Percentiles rank a stretch among this genome's conserved stretches.
phyloP scores from a whole-genome alignment of 2,329 filamentous ascomycete genomes.

The Davidsoniella eucalypti region DNA sequence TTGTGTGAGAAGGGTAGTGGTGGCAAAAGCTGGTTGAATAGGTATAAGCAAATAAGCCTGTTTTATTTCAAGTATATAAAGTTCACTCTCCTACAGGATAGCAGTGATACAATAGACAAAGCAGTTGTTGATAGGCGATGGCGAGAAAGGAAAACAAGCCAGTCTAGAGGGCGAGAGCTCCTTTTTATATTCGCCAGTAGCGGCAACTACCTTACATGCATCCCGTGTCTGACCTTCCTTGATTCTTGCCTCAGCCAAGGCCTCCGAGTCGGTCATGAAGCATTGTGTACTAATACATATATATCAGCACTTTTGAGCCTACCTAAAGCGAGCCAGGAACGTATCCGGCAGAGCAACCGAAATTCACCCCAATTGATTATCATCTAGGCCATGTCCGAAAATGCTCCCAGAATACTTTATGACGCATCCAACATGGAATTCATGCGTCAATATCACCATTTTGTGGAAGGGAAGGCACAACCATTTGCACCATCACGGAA shows the following conservation, averaged over 20 bases:
- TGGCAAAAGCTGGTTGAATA: background rate
- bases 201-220: no score
- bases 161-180: background rate
- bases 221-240: no score
- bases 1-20: background rate
- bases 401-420: background rate
- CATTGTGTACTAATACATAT: no score
- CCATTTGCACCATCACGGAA: background rate
- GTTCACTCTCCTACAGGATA: no score
- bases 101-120: no score
- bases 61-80: no score
- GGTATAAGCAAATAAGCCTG: background rate
- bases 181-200: background rate
- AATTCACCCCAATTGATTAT: slow-evolving; percentile 1
- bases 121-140: no score
- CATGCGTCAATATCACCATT: background rate
- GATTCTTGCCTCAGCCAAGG: no score
- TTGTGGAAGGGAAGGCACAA: background rate
- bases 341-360: slow-evolving; percentile 8
- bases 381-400: slow-evolving; percentile 5
- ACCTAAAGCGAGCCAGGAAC: background rate
- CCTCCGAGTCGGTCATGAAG: no score
- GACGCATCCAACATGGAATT: background rate
- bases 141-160: no score
- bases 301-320: no score